phyloP scores from a whole-genome alignment of 495 filamentous ascomycete species.

The Hyphodiscus hymeniophilus region DNA sequence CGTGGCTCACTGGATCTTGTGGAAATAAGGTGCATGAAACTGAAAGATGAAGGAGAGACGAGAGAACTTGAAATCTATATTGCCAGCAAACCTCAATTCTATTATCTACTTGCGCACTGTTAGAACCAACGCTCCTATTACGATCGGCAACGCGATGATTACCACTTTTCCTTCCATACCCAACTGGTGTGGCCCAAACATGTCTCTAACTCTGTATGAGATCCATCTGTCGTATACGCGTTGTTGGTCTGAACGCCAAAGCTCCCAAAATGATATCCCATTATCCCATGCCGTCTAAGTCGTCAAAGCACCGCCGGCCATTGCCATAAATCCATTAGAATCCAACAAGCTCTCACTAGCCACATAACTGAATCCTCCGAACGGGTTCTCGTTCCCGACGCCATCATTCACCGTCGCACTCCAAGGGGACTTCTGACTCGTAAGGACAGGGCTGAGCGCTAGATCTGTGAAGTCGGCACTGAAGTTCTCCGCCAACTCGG shows the following conservation, averaged over 20 bases:
- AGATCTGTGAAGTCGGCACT: slow-evolving; percentile 77
- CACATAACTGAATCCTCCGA: slow-evolving; percentile 95
- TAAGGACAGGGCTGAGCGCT: slow-evolving; percentile 64
- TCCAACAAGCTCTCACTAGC: slow-evolving; percentile 81
- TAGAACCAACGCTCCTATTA: no score
- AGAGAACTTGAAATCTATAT: no score
- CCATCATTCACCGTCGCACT: slow-evolving; percentile 17
- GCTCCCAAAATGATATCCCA: slow-evolving; percentile 4
- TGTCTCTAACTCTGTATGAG: no score
- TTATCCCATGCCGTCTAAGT: slow-evolving; percentile 31
- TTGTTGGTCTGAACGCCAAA: not conserved
- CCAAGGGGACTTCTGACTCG: slow-evolving; percentile 27
- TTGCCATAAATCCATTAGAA: slow-evolving; percentile 29
- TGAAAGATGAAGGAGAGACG: no score
- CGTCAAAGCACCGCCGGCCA: not conserved
- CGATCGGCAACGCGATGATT: no score
- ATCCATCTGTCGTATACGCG: not conserved
- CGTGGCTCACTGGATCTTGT: no score
- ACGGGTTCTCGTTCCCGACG: slow-evolving; percentile 56
- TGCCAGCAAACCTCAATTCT: no score
- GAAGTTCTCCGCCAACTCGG: slow-evolving; percentile 94
- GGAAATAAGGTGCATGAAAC: no score
- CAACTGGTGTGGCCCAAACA: no score
- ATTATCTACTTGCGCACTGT: no score
- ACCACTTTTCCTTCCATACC: no score